Conservation (phyloP, 345 rosid genomes). For the Pistacia atlantica region DNA sequence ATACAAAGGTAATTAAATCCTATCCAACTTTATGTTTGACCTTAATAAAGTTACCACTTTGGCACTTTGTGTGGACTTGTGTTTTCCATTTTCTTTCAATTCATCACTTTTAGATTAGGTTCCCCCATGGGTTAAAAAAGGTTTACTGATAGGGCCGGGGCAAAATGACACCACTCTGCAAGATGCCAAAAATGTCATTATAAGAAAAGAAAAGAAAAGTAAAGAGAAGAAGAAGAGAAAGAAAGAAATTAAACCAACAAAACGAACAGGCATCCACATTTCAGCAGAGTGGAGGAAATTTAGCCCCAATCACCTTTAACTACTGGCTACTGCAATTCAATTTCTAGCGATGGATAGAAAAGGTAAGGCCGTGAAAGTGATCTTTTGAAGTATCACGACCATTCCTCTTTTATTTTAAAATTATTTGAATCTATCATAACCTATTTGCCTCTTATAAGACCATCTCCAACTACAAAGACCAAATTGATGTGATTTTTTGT, state of each 20-base stretch:
- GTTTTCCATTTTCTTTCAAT: not conserved
- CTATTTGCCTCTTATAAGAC: too few relatives aligned
- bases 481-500: too few relatives aligned
- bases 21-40: constrained; percentile 28
- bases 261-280: constrained; percentile 31
- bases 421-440: too few relatives aligned
- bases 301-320: not conserved
- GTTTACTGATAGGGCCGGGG: constrained; percentile 7
- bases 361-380: not conserved
- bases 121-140: not conserved
- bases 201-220: too few relatives aligned
- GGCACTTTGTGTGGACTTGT: constrained; percentile 13
- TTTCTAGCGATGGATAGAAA: constrained; percentile 1
- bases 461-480: too few relatives aligned
- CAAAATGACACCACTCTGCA: not conserved
- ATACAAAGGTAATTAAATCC: not conserved
- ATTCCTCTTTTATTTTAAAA: too few relatives aligned
- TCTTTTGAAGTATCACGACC: not conserved
- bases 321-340: not conserved
- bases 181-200: not conserved
- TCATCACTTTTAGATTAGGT: not conserved
- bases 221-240: not conserved
- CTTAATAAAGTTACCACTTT: constrained; percentile 18
- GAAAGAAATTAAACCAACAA: not conserved
- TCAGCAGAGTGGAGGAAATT: constrained; percentile 9